Evolutionary conservation across 179 eudicot species (phyloP), one percentile per base, ranked within the genome.

Genomic region (Gypsophila paniculata): DNA sequence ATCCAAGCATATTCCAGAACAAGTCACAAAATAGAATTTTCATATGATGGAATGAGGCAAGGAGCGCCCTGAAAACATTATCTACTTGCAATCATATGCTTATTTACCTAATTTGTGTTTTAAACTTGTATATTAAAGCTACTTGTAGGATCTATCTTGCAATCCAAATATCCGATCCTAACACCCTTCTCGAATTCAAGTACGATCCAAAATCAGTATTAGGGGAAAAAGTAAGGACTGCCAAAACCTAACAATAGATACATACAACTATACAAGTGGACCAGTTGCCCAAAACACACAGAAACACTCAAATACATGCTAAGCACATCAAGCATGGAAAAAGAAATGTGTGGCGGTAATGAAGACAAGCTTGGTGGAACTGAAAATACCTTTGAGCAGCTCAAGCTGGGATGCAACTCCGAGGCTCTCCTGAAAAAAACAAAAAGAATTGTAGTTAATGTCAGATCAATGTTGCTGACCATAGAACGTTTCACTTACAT

Each of bases 381-480:
- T 19, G 52, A 64, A 19, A 23, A 49, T 70, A 78, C 78, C 82
- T 75, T 74, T 70, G 14, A 78, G 75, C 60, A 70, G 44, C 53
- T 78, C 78, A 29, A 78, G 78, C 49, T 51, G 72, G 49, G 82
- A 78, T 19, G 75, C 72, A 74, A 78, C 60, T 60, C 82, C 82
- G 55, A 23, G 68, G 39, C 8, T 55, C 68, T 65, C 67, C 82
- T 78, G 75, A 58, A 63, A 61, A 52, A 51, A 13, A 46, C 48
- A n/a, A 19, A 46, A 12, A 7, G 60, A 57, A 58, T 15, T 51
- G 39, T 17, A 14, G 0, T 36, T 21, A 76, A 22, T 57, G 25
- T 70, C 21, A 59, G 52, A 12, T 22, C 38, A 68, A 38, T 32
- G 12, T 29, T 26, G 51, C 6, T 69, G 63, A 26, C n/a, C n/a